Conservation (phyloP, 2,329 filamentous ascomycete genomes). For the Corniculantispora saksenae region DNA sequence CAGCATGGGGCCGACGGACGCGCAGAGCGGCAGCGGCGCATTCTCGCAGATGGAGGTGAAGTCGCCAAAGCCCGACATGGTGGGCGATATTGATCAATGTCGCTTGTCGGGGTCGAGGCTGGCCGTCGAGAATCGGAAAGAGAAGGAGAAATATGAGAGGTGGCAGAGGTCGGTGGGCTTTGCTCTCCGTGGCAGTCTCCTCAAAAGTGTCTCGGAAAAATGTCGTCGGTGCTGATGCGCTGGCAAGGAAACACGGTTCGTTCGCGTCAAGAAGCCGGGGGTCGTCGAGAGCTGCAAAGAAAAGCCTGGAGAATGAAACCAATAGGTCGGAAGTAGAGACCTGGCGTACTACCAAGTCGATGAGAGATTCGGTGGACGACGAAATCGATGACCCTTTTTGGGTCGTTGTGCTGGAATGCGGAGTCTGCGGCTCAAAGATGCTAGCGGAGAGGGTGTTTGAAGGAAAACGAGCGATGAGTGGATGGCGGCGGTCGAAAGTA, state of each 20-base stretch:
- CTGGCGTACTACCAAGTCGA: neutral
- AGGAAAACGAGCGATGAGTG: neutral
- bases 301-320: neutral
- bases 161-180: neutral
- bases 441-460: neutral
- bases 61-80: slow-evolving; percentile 84
- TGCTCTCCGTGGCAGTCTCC: neutral
- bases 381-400: neutral
- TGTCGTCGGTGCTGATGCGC: neutral
- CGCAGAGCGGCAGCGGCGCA: slow-evolving; percentile 83
- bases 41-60: slow-evolving; percentile 84
- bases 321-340: neutral
- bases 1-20: slow-evolving; percentile 75
- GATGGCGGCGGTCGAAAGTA: no score
- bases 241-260: neutral
- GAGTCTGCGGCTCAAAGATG: neutral
- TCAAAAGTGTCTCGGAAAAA: slow-evolving; percentile 1
- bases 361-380: neutral
- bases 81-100: slow-evolving; percentile 22
- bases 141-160: neutral
- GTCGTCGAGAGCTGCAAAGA: neutral
- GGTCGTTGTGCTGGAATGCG: neutral
- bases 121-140: neutral
- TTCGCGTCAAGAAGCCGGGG: neutral
- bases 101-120: neutral